A percentile compares a stretch with the other conserved stretches of the same genome.
Conservation (phyloP, 345 rosid genomes). For the Erucastrum elatum region DNA sequence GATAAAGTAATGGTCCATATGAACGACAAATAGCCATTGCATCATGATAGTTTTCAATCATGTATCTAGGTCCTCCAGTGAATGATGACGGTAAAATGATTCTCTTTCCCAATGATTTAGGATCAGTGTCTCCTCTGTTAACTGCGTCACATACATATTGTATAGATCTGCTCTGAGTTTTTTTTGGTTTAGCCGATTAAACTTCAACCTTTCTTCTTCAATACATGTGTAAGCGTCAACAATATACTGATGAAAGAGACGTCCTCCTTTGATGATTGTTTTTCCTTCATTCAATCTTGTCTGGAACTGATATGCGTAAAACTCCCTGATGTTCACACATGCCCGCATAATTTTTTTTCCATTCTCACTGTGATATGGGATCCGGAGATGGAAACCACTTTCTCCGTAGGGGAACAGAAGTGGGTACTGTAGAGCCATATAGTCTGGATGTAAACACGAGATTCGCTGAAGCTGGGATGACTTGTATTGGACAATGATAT, state of each 20-base stretch:
- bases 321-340: neutral
- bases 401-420: neutral
- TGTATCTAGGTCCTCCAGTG: neutral
- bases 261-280: neutral
- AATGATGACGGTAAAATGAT: neutral
- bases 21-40: neutral
- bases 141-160: neutral
- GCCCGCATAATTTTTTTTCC: neutral
- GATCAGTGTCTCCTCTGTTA: neutral
- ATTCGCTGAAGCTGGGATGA: neutral
- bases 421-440: neutral
- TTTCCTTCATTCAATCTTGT: neutral
- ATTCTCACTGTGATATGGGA: neutral
- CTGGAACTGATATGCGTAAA: neutral
- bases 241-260: neutral
- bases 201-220: neutral
- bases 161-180: neutral
- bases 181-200: neutral
- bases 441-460: neutral
- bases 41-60: neutral
- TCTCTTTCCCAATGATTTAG: neutral
- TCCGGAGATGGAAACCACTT: neutral
- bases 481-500: neutral
- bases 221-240: neutral
- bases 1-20: neutral